A percentile compares a stretch with the other conserved stretches of the same genome.
Evolutionary conservation across 768 basidiomycete species (phyloP).

Genomic region (Amanita pseudoporphyria): DNA sequence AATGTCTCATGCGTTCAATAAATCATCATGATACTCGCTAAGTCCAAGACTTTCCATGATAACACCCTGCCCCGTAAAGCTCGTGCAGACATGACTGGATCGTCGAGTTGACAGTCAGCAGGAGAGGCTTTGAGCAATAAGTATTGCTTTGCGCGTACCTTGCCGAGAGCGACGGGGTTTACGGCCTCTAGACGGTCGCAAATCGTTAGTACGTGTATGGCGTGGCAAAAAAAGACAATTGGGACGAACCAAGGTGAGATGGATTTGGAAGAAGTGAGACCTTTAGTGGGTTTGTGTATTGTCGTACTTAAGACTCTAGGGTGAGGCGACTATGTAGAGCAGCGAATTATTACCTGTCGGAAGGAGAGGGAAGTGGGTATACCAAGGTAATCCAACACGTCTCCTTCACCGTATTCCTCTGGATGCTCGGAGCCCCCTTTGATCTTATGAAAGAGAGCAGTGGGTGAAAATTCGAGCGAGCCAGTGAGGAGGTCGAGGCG

Average conservation of each 20-base stretch:
- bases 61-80: constrained; percentile 86
- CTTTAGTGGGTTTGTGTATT: constrained; percentile 42
- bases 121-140: constrained; percentile 61
- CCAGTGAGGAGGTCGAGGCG: constrained; percentile 80
- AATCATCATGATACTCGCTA: background rate
- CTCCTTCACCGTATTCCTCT: constrained; percentile 62
- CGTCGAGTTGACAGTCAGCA: constrained; percentile 44
- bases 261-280: constrained; percentile 77
- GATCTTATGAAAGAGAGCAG: constrained; percentile 79
- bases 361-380: constrained; percentile 25
- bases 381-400: constrained; percentile 76
- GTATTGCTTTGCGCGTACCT: constrained; percentile 87
- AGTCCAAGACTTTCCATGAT: too few relatives aligned
- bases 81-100: constrained; percentile 79
- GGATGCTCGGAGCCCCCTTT: constrained; percentile 73
- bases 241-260: constrained; percentile 60
- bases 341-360: background rate
- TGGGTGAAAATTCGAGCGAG: constrained; percentile 55
- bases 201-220: background rate
- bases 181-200: constrained; percentile 56
- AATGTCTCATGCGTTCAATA: background rate
- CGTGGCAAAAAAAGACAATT: background rate
- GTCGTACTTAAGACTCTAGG: constrained; percentile 47
- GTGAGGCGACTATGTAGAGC: constrained; percentile 46
- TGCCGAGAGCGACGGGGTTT: constrained; percentile 81